Percentiles rank a stretch among this genome's conserved stretches.
Evolutionary conservation across 306 rosid genomes (phyloP).

Genomic region (Vigna angularis): DNA sequence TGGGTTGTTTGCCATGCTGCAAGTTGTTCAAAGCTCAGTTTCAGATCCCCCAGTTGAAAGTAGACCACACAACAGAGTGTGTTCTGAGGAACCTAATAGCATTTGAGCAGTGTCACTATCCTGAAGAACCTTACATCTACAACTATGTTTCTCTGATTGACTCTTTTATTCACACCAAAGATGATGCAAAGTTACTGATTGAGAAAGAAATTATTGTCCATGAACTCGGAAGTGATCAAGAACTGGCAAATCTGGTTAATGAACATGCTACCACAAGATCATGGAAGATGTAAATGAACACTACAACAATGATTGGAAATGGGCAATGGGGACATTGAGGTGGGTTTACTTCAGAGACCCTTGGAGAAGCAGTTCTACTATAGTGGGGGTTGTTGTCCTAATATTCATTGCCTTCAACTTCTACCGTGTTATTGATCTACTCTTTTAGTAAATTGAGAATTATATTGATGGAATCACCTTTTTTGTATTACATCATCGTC

Average conservation of each 20-base stretch:
- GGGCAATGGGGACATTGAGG: conserved; percentile 48
- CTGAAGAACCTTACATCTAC: conserved; percentile 53
- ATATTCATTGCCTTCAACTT: conserved; percentile 47
- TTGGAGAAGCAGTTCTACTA: conserved; percentile 63
- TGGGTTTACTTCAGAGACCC: conserved; percentile 62
- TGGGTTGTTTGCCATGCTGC: conserved; percentile 38
- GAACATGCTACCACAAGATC: conserved; percentile 41
- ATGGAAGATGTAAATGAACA: conserved; percentile 43
- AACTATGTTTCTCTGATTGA: conserved; percentile 52
- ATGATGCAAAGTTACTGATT: conserved; percentile 60
- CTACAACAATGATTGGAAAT: conserved; percentile 53
- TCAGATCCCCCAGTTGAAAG: conserved; percentile 41
- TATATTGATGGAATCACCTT: not conserved
- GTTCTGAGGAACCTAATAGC: conserved; percentile 59
- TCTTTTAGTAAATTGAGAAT: conserved; percentile 26
- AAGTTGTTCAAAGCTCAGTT: conserved; percentile 40
- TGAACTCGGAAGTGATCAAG: conserved; percentile 54
- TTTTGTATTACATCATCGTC: not conserved
- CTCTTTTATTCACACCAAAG: conserved; percentile 52
- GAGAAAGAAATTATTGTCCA: conserved; percentile 50
- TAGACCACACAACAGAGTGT: conserved; percentile 51
- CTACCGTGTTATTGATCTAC: conserved; percentile 8
- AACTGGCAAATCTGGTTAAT: conserved; percentile 50
- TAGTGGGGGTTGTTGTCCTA: conserved; percentile 51
- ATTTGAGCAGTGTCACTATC: conserved; percentile 64